Evolutionary conservation across 1,284 basidiomycete genomes (phyloP), one percentile per base, ranked within the genome.

Genomic region (Serendipita sp.): DNA sequence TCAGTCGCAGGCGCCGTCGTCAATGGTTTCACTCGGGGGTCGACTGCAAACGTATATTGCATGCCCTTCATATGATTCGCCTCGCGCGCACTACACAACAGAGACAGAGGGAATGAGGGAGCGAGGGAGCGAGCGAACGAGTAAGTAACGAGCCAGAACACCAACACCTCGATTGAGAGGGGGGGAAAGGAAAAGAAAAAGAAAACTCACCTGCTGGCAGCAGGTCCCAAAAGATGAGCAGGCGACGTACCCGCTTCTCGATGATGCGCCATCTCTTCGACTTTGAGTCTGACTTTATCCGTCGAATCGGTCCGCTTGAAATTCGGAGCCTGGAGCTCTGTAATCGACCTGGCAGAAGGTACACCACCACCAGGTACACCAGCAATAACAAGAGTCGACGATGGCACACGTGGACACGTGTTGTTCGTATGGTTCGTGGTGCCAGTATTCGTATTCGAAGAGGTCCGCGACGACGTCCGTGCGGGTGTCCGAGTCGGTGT

Each of bases 1-100:
- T 22, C 38, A 53, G 42, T 13, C 15, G 62, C 12, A 43, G 60
- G 44, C 30, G 65, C 49, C 15, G 61, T 62, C 55, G 60, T 45
- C 26, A 45, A 63, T 34, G 64, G 53, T n/a, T 64, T 62, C 26
- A 75, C 70, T 10, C 68, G 64, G 45, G 84, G 83, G 72, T 90
- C 87, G 67, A 89, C 78, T 68, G 83, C 83, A 71, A 91, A 90
- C 1, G 87, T 89, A 74, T 89, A 89, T 68, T 89, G 87, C 85
- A 89, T 89, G 58, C 87, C 82, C 67, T 87, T 85, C 72, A 89
- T 85, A 62, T 49, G 41, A 64, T 64, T 61, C 62, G 63, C 61
- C 43, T 44, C 42, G 12, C 64, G 62, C 60, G 63, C 42, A 22
- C 22, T 22, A 49, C 64, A 55, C 58, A 50, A 17, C 62, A 55